Evolutionary conservation across 352 stramenopile genomes (phyloP).

Genomic region (Phytophthora nicotianae): DNA sequence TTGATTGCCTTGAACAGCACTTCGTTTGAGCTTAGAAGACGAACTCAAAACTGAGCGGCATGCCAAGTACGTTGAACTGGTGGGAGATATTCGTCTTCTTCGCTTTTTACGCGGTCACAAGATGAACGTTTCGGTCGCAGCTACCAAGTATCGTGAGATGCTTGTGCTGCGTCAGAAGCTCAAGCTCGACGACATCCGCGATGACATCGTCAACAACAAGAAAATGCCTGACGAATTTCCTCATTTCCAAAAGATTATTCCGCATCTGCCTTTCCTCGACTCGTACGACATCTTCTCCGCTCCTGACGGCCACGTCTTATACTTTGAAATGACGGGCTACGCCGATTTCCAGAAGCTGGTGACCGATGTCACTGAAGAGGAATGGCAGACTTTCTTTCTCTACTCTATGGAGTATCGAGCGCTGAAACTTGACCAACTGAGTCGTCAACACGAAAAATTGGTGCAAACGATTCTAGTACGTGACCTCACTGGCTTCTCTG

Average conservation of each 20-base stretch:
- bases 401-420: conserved; percentile 80
- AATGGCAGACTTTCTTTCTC: conserved; percentile 71
- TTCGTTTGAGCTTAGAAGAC: conserved; percentile 66
- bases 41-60: conserved; percentile 49
- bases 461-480: conserved; percentile 69
- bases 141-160: conserved; percentile 73
- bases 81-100: conserved; percentile 66
- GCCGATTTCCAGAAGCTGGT: conserved; percentile 64
- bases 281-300: conserved; percentile 61
- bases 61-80: conserved; percentile 52
- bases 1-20: conserved; percentile 32
- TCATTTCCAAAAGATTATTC: conserved; percentile 70
- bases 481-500: conserved; percentile 70
- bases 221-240: conserved; percentile 63
- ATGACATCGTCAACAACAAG: conserved; percentile 55
- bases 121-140: conserved; percentile 68
- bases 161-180: conserved; percentile 60
- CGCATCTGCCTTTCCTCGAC: conserved; percentile 64
- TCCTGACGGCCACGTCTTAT: conserved; percentile 52
- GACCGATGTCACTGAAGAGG: conserved; percentile 64
- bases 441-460: conserved; percentile 55
- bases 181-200: conserved; percentile 62
- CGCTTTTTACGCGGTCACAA: conserved; percentile 79
- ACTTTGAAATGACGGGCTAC: conserved; percentile 78
- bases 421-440: conserved; percentile 69